Conservation (phyloP, 148 eudicot species). For the Amaranthus palmeri region DNA sequence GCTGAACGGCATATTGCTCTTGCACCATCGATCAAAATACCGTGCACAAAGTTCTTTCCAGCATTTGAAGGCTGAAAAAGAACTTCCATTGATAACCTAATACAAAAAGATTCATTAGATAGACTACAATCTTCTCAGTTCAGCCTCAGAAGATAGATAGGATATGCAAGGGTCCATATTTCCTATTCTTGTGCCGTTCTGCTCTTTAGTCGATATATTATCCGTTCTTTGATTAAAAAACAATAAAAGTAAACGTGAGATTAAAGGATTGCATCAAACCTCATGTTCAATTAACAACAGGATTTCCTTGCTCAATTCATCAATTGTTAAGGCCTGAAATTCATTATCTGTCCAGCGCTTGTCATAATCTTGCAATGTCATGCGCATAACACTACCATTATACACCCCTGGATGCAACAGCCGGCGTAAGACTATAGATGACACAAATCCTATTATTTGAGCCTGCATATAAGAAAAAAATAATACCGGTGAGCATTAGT, state of each 20-base stretch:
- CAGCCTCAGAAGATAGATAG: background rate
- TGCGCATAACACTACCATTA: slow-evolving; percentile 54
- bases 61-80: slow-evolving; percentile 59
- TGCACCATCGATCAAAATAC: slow-evolving; percentile 67
- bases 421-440: slow-evolving; percentile 74
- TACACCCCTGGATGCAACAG: slow-evolving; percentile 76
- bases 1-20: slow-evolving; percentile 55
- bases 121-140: background rate
- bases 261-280: slow-evolving; percentile 35
- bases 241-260: background rate
- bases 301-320: slow-evolving; percentile 65
- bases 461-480: slow-evolving; percentile 50
- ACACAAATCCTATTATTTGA: slow-evolving; percentile 57
- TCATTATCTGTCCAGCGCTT: slow-evolving; percentile 78
- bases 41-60: slow-evolving; percentile 71
- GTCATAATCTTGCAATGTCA: slow-evolving; percentile 59
- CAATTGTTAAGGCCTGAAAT: slow-evolving; percentile 60
- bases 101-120: slow-evolving; percentile 30
- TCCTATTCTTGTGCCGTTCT: background rate
- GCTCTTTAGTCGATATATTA: background rate
- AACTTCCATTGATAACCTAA: slow-evolving; percentile 62
- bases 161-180: background rate
- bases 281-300: slow-evolving; percentile 70
- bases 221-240: background rate
- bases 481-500: slow-evolving; percentile 1